Conservation (phyloP, 2,329 filamentous ascomycete genomes). For the Talaromyces sp. region DNA sequence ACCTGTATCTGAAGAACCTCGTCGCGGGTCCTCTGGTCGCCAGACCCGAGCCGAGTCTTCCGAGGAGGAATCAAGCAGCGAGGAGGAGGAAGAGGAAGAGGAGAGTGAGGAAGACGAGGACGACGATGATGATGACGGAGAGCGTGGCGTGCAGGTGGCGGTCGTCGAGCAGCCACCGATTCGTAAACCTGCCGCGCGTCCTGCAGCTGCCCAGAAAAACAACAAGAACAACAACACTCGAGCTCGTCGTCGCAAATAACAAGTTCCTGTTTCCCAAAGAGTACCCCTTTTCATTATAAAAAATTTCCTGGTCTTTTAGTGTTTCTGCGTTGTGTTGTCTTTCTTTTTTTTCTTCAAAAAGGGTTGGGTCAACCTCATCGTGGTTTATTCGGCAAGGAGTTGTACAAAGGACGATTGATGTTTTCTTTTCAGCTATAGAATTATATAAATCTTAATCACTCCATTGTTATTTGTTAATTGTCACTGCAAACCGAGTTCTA, state of each 20-base stretch:
- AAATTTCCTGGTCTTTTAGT: neutral
- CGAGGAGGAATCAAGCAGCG: constrained; percentile 16
- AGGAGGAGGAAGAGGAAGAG: constrained; percentile 22
- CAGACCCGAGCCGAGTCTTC: constrained; percentile 16
- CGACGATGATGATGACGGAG: constrained; percentile 26
- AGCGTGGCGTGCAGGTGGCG: constrained; percentile 25
- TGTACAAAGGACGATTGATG: constrained; percentile 2
- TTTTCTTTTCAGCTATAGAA: neutral
- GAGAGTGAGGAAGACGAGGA: constrained; percentile 19
- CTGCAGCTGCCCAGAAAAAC: constrained; percentile 13
- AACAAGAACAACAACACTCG: constrained; percentile 3
- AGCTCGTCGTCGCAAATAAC: constrained; percentile 18
- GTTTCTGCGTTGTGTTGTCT: neutral
- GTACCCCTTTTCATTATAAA: constrained; percentile 2
- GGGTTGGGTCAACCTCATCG: constrained; percentile 4
- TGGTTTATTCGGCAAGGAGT: constrained; percentile 2
- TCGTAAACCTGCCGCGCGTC: constrained; percentile 17
- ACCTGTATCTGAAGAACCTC: constrained; percentile 9
- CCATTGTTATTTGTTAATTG: too few relatives aligned
- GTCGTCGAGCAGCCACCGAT: constrained; percentile 23
- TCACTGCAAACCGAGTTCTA: too few relatives aligned
- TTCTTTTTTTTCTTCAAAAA: neutral
- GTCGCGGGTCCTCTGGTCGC: constrained; percentile 3
- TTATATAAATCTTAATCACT: neutral
- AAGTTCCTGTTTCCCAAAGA: constrained; percentile 11